Conservation (phyloP, 164 flowering plant species). For the Vitis amurensis region DNA sequence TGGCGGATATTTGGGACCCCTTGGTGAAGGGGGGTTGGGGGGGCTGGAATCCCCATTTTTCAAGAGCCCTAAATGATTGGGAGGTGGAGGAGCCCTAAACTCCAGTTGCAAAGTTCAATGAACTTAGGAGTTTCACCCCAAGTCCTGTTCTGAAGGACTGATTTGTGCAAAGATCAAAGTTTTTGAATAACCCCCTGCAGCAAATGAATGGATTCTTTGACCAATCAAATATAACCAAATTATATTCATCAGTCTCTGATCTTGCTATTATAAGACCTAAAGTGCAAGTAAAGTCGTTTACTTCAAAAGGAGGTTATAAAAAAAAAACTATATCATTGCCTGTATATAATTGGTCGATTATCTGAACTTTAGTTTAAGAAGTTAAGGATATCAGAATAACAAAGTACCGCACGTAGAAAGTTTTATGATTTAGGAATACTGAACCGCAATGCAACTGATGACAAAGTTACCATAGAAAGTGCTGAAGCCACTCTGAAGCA, state of each 20-base stretch:
- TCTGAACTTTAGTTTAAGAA: too few relatives aligned
- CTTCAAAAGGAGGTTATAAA: too few relatives aligned
- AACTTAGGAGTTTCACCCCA: constrained; percentile 77
- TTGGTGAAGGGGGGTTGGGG: too few relatives aligned
- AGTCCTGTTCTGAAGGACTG: constrained; percentile 72
- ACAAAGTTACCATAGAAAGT: constrained; percentile 78
- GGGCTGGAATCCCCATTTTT: too few relatives aligned
- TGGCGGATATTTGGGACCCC: too few relatives aligned
- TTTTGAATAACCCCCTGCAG: constrained; percentile 81
- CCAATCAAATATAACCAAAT: not conserved
- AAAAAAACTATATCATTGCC: too few relatives aligned
- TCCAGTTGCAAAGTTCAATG: constrained; percentile 81
- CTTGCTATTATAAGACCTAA: too few relatives aligned
- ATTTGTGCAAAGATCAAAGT: constrained; percentile 88
- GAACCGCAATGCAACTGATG: constrained; percentile 87
- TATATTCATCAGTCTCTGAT: too few relatives aligned
- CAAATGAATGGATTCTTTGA: not conserved
- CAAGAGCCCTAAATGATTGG: too few relatives aligned
- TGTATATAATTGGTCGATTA: too few relatives aligned
- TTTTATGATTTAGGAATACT: constrained; percentile 66
- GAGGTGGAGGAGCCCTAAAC: constrained; percentile 23
- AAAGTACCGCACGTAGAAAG: constrained; percentile 35
- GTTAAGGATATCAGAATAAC: too few relatives aligned
- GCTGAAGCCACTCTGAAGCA: constrained; percentile 84
- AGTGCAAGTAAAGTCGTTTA: too few relatives aligned